Evolutionary conservation across 495 filamentous ascomycete genomes (phyloP).

Genomic region (Sphaerosporella brunnea): DNA sequence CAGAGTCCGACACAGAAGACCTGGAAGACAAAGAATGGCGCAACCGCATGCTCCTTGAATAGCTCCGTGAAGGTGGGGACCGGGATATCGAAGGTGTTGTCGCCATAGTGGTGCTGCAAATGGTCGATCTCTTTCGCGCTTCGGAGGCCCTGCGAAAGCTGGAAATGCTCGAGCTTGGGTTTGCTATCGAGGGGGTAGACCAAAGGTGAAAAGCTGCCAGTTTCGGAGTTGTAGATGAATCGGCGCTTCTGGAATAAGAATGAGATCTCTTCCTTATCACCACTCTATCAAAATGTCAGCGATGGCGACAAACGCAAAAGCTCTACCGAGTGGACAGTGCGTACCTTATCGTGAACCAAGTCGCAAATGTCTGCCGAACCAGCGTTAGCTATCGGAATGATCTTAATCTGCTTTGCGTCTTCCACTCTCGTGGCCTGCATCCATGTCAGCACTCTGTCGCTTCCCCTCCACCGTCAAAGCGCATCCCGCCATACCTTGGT

Average conservation of each 20-base stretch:
- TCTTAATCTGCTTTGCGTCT: constrained; percentile 77
- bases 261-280: constrained; percentile 55
- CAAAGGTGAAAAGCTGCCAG: constrained; percentile 56
- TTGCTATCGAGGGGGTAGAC: constrained; percentile 70
- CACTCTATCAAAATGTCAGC: constrained; percentile 31
- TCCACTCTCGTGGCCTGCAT: constrained; percentile 43
- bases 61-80: constrained; percentile 89
- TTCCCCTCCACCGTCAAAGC: background rate
- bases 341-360: constrained; percentile 53
- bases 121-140: constrained; percentile 53
- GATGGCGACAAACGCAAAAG: no score
- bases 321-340: constrained; percentile 12
- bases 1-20: constrained; percentile 96
- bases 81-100: constrained; percentile 94
- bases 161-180: constrained; percentile 57
- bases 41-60: constrained; percentile 95
- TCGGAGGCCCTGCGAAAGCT: constrained; percentile 54
- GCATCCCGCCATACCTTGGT: constrained; percentile 28
- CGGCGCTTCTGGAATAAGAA: constrained; percentile 98
- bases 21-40: constrained; percentile 98
- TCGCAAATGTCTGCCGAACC: constrained; percentile 76
- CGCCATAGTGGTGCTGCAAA: constrained; percentile 80
- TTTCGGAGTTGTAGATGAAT: constrained; percentile 63
- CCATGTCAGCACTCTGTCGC: background rate
- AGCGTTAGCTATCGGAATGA: constrained; percentile 78